phyloP scores from a whole-genome alignment of 768 basidiomycete genomes.

The Clitopilus passeckerianus region DNA sequence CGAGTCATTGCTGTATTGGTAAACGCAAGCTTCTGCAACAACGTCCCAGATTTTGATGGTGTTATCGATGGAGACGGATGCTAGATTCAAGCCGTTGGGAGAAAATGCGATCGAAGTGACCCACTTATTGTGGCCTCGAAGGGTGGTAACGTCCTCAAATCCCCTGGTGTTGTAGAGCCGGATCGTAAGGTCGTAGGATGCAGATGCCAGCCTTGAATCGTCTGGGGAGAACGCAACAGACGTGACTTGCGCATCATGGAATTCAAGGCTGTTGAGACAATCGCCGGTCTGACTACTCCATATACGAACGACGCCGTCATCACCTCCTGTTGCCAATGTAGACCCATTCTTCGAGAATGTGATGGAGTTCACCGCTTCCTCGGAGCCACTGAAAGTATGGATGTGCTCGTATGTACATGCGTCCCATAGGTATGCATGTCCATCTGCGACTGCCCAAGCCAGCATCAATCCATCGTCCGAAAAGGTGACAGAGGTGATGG shows the following conservation, averaged over 20 bases:
- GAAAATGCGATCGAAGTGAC: not conserved
- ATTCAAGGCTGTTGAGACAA: not conserved
- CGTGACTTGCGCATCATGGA: not conserved
- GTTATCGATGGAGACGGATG: not conserved
- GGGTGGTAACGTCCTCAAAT: not conserved
- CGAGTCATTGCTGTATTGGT: not conserved
- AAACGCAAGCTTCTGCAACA: not conserved
- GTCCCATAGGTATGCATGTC: not conserved
- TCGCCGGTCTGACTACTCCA: not conserved
- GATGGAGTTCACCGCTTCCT: not conserved
- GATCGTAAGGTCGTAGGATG: not conserved
- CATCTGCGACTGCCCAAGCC: not conserved
- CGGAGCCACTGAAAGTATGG: not conserved
- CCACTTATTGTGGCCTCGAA: not conserved
- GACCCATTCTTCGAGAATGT: not conserved
- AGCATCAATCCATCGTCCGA: not conserved
- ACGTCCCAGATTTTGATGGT: not conserved
- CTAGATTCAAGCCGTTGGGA: not conserved
- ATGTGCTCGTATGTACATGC: not conserved
- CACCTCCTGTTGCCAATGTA: not conserved
- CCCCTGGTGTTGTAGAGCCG: not conserved
- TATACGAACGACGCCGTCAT: not conserved
- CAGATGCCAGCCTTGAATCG: not conserved
- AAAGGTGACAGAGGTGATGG: not conserved
- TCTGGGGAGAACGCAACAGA: not conserved